Base-by-base conservation (phyloP, 2,329 filamentous ascomycete species). In the Cordyceps pruinosa region DNA sequence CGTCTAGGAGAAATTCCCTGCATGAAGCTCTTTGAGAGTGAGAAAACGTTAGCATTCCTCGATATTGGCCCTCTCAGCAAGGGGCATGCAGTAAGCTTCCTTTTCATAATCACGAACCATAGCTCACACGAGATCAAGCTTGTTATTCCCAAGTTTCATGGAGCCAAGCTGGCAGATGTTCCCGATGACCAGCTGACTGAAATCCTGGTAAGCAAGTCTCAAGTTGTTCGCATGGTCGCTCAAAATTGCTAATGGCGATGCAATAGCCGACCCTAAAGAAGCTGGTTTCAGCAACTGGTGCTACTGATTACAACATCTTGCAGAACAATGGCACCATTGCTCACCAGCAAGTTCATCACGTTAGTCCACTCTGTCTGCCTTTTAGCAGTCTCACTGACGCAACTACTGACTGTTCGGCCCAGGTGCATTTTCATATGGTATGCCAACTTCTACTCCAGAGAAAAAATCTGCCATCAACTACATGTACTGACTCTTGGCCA, bases 291-390 rank as follows among this genome's bases (percentile, higher is more conserved):
- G 93, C 91, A 28, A 85, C 83, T 4, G 89, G 89, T 37, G 86
- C 88, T 4, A 76, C 78, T 52, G 82, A 97, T 72, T 99, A 90
- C 79, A 99, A 99, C 69, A 82, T 99, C 49, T 77, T 99, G 59
- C 94, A 99, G 77, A 99, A 99, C 76, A 99, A 99, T 68, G 94
- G 94, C 53, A 79, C 83, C 23, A 83, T 93, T 66, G 94, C 94
- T 19, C 94, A 99, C 73, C 94, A 97, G 76, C 79, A 88, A 62
- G 93, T 99, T 61, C 88, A 90, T 64, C 94, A 99, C 75, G 93
- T 94, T 76, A 75, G 84, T 76, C 25, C 42, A 37, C 21, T n/a
- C n/a, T 5, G 1, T 21, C 4, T 10, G 13, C 28, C 35, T 10
- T 13, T 37, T 45, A 21, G 26, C n/a, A 39, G 8, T 57, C 59